phyloP scores from a whole-genome alignment of 148 eudicot genomes.

The Simmondsia chinensis region DNA sequence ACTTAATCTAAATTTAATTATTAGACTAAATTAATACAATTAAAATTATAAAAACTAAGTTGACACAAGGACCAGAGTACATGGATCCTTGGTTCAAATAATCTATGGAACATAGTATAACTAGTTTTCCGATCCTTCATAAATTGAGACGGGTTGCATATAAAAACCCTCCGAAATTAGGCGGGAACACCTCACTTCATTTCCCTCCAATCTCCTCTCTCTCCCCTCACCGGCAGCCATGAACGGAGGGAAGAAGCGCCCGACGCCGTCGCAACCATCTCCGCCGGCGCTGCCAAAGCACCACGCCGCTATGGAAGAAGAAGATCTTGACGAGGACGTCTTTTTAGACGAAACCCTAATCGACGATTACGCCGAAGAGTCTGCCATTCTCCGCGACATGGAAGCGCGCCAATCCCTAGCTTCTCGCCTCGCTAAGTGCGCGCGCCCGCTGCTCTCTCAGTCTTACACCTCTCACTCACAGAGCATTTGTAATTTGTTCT shows the following conservation, averaged over 20 bases:
- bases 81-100: too few relatives aligned
- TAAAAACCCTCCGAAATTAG: slow-evolving; percentile 3
- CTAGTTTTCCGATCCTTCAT: too few relatives aligned
- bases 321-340: slow-evolving; percentile 78
- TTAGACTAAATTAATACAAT: too few relatives aligned
- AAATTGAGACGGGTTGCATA: too few relatives aligned
- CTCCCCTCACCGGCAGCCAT: slow-evolving; percentile 11
- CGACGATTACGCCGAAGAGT: slow-evolving; percentile 42
- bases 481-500: slow-evolving; percentile 31
- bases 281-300: slow-evolving; percentile 36
- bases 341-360: slow-evolving; percentile 62
- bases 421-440: slow-evolving; percentile 62
- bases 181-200: slow-evolving; percentile 5
- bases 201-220: not conserved
- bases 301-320: slow-evolving; percentile 56
- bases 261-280: slow-evolving; percentile 26
- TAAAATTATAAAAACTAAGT: too few relatives aligned
- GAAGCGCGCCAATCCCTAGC: slow-evolving; percentile 48
- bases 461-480: slow-evolving; percentile 28
- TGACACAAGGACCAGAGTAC: too few relatives aligned
- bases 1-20: too few relatives aligned
- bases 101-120: too few relatives aligned
- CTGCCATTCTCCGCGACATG: slow-evolving; percentile 43
- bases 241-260: slow-evolving; percentile 49
- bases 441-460: slow-evolving; percentile 48